phyloP scores from a whole-genome alignment of 2,329 filamentous ascomycete species.

The Colletotrichum scovillei region DNA sequence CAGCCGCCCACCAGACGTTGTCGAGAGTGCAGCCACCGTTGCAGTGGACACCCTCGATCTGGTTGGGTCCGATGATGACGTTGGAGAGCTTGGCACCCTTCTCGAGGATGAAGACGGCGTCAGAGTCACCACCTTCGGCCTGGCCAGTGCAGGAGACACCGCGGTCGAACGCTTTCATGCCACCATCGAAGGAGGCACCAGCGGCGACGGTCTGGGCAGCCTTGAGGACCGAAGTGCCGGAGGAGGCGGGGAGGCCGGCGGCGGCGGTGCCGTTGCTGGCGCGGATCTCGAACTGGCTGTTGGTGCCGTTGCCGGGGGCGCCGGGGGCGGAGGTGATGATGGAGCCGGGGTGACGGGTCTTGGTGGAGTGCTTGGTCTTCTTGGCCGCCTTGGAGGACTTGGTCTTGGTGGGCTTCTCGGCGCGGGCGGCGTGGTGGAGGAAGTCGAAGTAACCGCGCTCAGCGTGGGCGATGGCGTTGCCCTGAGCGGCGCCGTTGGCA shows the following conservation, averaged over 20 bases:
- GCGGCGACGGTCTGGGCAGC: slow-evolving; percentile 42
- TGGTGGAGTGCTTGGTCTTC: slow-evolving; percentile 24
- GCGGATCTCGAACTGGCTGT: neutral
- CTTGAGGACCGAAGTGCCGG: slow-evolving; percentile 40
- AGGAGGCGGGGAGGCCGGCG: slow-evolving; percentile 40
- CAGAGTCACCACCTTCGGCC: slow-evolving; percentile 54
- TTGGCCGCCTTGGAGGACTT: slow-evolving; percentile 8
- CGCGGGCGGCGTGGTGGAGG: slow-evolving; percentile 27
- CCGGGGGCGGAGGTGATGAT: slow-evolving; percentile 29
- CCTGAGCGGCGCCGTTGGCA: neutral
- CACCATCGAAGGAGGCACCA: slow-evolving; percentile 44
- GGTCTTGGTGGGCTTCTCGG: slow-evolving; percentile 26
- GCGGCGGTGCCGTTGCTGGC: slow-evolving; percentile 17
- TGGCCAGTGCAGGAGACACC: slow-evolving; percentile 54
- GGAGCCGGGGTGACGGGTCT: slow-evolving; percentile 12
- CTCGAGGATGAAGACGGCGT: slow-evolving; percentile 55
- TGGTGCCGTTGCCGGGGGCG: slow-evolving; percentile 7
- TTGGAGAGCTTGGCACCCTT: slow-evolving; percentile 56
- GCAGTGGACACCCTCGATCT: slow-evolving; percentile 59
- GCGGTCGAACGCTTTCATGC: slow-evolving; percentile 49
- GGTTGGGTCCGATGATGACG: slow-evolving; percentile 57
- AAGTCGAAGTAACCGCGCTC: slow-evolving; percentile 30
- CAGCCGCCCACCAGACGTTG: slow-evolving; percentile 52
- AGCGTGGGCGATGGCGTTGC: slow-evolving; percentile 22
- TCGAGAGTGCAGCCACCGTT: slow-evolving; percentile 53